Conservation (phyloP, 169 alveolate genomes). For the Condylostoma magnum region DNA sequence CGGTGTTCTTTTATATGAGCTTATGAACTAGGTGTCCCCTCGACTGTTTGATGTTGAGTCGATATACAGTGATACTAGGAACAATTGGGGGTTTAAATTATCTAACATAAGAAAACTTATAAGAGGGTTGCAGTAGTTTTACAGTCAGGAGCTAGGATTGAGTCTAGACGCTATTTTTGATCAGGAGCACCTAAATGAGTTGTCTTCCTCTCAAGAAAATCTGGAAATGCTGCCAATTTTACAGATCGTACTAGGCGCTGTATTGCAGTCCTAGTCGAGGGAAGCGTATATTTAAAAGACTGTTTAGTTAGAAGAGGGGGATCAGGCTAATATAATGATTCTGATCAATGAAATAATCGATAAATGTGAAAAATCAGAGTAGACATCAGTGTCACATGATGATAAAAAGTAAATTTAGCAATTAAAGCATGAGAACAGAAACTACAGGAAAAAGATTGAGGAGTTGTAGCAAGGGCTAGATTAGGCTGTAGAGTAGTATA, state of each 20-base stretch:
- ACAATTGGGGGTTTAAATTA: background rate
- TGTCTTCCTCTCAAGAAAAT: background rate
- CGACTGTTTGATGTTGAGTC: background rate
- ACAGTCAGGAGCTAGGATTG: background rate
- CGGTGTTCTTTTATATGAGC: conserved; percentile 11
- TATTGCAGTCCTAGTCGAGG: background rate
- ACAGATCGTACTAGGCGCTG: conserved; percentile 24
- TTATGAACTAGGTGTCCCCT: conserved; percentile 20
- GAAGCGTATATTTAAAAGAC: conserved; percentile 27
- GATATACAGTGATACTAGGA: background rate
- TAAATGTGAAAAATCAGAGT: background rate
- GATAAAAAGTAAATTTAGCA: background rate
- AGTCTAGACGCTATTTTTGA: background rate
- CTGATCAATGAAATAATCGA: conserved; percentile 7
- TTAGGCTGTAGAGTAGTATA: background rate
- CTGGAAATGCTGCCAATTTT: background rate
- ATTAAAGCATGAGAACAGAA: conserved; percentile 6
- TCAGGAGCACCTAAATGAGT: background rate
- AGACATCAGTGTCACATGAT: background rate
- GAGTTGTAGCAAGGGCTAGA: conserved; percentile 7
- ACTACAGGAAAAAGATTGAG: background rate
- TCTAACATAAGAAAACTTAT: background rate
- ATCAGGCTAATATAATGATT: conserved; percentile 21
- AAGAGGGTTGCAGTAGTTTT: conserved; percentile 12
- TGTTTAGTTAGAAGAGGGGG: background rate